phyloP scores from a whole-genome alignment of 495 filamentous ascomycete species.

The Schizothecium vesticola region DNA sequence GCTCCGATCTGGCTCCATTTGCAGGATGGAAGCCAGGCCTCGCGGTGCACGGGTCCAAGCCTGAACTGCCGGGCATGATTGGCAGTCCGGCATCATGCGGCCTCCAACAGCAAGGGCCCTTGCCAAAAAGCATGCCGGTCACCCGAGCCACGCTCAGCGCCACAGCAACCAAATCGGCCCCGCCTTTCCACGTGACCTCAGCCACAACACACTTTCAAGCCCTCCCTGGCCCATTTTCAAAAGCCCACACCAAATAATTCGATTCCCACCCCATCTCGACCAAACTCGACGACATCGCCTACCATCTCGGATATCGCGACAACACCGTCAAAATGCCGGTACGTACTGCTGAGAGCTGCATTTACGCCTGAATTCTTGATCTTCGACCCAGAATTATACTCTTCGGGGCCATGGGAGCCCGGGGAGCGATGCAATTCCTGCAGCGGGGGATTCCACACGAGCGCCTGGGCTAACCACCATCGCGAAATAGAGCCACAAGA shows the following conservation, averaged over 20 bases:
- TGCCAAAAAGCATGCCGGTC: background rate
- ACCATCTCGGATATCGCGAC: slow-evolving; percentile 37
- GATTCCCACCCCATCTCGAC: slow-evolving; percentile 30
- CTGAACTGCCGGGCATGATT: background rate
- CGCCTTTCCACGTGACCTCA: slow-evolving; percentile 26
- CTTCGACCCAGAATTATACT: background rate
- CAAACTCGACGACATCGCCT: slow-evolving; percentile 30
- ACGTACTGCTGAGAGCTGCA: slow-evolving; percentile 37
- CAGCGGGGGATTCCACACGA: background rate
- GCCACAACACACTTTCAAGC: slow-evolving; percentile 23
- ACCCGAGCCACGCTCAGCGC: slow-evolving; percentile 5
- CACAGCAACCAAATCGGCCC: slow-evolving; percentile 3
- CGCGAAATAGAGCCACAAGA: slow-evolving; percentile 83
- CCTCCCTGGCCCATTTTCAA: slow-evolving; percentile 26
- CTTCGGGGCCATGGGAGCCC: background rate
- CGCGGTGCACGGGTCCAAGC: background rate
- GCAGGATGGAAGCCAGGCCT: background rate
- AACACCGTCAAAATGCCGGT: slow-evolving; percentile 78
- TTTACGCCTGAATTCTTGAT: background rate
- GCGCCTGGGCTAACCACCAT: slow-evolving; percentile 16
- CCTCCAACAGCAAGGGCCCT: background rate
- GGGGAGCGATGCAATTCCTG: background rate
- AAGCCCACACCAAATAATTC: slow-evolving; percentile 39
- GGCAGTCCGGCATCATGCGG: background rate
- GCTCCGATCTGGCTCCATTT: background rate